phyloP scores from a whole-genome alignment of 2,329 filamentous ascomycete species.

The Coniella vitis region DNA sequence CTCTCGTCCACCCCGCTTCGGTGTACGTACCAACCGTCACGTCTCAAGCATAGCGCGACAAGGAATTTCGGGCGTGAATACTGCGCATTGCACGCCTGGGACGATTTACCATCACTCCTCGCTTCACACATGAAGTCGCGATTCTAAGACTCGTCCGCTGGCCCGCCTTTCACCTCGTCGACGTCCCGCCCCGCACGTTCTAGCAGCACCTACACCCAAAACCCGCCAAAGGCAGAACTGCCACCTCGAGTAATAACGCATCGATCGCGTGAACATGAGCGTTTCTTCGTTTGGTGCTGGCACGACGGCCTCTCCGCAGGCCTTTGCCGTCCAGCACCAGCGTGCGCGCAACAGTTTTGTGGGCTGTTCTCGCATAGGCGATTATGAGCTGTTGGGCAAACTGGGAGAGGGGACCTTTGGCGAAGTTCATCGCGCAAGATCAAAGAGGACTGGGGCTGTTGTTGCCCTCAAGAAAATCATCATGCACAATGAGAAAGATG shows the following conservation, averaged over 20 bases:
- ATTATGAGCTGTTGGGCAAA: constrained; percentile 75
- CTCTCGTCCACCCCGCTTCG: neutral
- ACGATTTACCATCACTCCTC: neutral
- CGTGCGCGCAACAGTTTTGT: constrained; percentile 58
- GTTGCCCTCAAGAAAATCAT: constrained; percentile 97
- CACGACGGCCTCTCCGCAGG: constrained; percentile 39
- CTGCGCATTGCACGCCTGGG: neutral
- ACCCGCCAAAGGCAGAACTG: neutral
- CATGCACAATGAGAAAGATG: constrained; percentile 99
- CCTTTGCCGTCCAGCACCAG: constrained; percentile 50
- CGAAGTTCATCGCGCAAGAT: constrained; percentile 86
- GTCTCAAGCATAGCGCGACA: too few species aligned
- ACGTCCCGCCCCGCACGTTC: too few species aligned
- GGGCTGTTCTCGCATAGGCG: constrained; percentile 76
- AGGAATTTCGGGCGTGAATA: too few species aligned
- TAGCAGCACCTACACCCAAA: neutral
- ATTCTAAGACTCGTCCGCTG: neutral
- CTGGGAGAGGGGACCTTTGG: constrained; percentile 95
- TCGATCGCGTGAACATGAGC: constrained; percentile 19
- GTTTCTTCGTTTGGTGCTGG: constrained; percentile 14
- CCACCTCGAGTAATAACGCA: neutral
- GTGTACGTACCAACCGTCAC: too few species aligned
- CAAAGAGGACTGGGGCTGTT: constrained; percentile 63
- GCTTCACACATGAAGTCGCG: too few species aligned
- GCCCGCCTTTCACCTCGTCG: neutral